Base-by-base conservation (phyloP, 83 land plant species). In the Diphasiastrum complanatum region DNA sequence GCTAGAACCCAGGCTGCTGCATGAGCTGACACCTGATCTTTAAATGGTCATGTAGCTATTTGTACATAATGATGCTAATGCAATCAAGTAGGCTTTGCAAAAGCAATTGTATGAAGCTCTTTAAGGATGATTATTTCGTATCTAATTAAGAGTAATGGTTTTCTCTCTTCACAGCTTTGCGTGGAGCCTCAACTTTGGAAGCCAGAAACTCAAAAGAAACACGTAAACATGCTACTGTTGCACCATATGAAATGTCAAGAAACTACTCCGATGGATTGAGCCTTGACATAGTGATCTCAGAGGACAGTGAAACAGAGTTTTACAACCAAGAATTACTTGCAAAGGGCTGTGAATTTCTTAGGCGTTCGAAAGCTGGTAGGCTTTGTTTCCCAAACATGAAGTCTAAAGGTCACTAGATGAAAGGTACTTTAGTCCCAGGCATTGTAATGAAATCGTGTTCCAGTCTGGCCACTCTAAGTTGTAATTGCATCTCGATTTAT, bases 141-240 rank as follows among this genome's bases (percentile, higher is more conserved):
- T 38, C 43, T 5, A 27, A 11, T n/a, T 16, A 36, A 45, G 4
- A 41, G 4, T 4, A 28, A 6, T 14, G 11, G 18, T 40, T 10
- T 11, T 27, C 26, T 25, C 32, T 12, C 3, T 45, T 22, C 58
- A 37, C 72, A 92, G 98, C 98, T 2, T 51, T 93, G 33, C 67
- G 98, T 18, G 98, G 96, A 34, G 98, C 96, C 36, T 88, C 96
- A 11, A 83, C 98, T 10, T 60, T 93, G 69, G 85, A 83, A 75
- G 96, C 91, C 26, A 81, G 98, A 69, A 87, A 82, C 4, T 62
- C 80, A 52, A 88, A 81, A 73, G 96, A 85, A 38, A 70, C 83
- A 51, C 11, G 72, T 88, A 3, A 96, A 83, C 28, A 86, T 84
- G 16, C 97, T 83, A 2, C 61, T 19, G 51, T 60, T 2, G 53